Conservation (phyloP, 1,139 yeast genomes). For the Yamadazyma aaseri region DNA sequence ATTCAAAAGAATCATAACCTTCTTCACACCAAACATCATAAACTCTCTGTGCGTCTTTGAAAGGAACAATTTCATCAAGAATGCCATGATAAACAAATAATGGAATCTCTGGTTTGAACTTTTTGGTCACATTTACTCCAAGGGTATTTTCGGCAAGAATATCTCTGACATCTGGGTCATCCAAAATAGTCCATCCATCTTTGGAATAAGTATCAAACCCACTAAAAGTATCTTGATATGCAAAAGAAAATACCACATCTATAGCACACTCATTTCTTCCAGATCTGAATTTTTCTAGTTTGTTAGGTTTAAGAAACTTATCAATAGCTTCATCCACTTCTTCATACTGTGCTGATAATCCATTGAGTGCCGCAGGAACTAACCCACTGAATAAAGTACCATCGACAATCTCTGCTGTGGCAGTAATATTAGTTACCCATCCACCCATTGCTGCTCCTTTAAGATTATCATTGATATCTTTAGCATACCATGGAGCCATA, state of each 20-base stretch:
- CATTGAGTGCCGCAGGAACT: slow-evolving; percentile 24
- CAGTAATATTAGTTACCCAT: slow-evolving; percentile 24
- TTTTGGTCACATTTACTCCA: slow-evolving; percentile 13
- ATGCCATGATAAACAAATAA: slow-evolving; percentile 33
- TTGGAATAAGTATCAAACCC: slow-evolving; percentile 17
- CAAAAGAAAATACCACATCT: slow-evolving; percentile 10
- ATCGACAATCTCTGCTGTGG: slow-evolving; percentile 25
- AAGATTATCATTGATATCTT: slow-evolving; percentile 25
- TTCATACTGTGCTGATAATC: slow-evolving; percentile 28
- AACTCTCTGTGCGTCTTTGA: slow-evolving; percentile 22
- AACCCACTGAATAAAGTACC: slow-evolving; percentile 28
- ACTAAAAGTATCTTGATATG: slow-evolving; percentile 15
- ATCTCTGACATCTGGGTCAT: slow-evolving; percentile 3
- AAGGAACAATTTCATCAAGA: slow-evolving; percentile 30
- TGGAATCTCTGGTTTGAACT: slow-evolving; percentile 28
- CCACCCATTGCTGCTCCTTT: slow-evolving; percentile 38
- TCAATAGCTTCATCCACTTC: slow-evolving; percentile 10
- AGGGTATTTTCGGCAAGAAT: slow-evolving; percentile 20
- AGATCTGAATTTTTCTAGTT: slow-evolving; percentile 9
- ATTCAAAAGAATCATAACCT: slow-evolving; percentile 29
- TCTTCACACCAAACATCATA: slow-evolving; percentile 31
- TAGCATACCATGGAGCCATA: slow-evolving; percentile 34
- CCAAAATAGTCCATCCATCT: slow-evolving; percentile 17
- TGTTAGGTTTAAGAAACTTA: slow-evolving; percentile 8
- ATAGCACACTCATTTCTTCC: slow-evolving; percentile 16